Conservation (phyloP, 495 filamentous ascomycete genomes). For the Penicillium bovifimosum region DNA sequence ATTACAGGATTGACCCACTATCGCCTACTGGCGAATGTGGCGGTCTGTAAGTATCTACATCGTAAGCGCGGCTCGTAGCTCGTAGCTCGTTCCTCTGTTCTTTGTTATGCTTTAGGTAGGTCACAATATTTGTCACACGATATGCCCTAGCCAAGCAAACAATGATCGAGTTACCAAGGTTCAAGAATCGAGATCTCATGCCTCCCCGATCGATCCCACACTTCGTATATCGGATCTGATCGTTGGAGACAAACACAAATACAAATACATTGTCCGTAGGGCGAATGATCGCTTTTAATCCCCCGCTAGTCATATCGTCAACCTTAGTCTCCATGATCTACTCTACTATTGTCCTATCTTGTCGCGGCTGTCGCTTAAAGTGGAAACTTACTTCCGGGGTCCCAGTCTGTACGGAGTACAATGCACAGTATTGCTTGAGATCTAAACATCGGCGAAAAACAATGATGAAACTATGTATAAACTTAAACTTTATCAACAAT, state of each 20-base stretch:
- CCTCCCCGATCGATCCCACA: not conserved
- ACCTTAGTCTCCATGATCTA: not conserved
- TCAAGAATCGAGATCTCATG: not conserved
- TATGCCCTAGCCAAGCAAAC: no score
- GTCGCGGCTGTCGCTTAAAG: not conserved
- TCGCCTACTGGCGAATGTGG: not conserved
- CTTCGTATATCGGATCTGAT: conserved; percentile 2
- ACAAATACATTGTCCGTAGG: conserved; percentile 1
- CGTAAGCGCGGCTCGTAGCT: no score
- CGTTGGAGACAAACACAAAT: not conserved
- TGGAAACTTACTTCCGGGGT: no score
- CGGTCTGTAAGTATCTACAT: conserved; percentile 3
- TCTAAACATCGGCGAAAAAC: no score
- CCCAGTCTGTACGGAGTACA: no score
- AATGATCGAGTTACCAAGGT: no score
- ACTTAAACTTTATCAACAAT: no score
- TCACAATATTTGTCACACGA: no score
- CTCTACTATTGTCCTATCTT: not conserved
- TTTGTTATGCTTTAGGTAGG: no score
- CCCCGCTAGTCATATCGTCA: not conserved
- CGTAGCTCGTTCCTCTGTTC: no score
- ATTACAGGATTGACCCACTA: not conserved
- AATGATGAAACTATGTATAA: no score
- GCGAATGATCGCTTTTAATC: conserved; percentile 1
- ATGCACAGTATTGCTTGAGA: no score